Conservation (phyloP, 2,329 filamentous ascomycete species). For the Penicillium sp. region DNA sequence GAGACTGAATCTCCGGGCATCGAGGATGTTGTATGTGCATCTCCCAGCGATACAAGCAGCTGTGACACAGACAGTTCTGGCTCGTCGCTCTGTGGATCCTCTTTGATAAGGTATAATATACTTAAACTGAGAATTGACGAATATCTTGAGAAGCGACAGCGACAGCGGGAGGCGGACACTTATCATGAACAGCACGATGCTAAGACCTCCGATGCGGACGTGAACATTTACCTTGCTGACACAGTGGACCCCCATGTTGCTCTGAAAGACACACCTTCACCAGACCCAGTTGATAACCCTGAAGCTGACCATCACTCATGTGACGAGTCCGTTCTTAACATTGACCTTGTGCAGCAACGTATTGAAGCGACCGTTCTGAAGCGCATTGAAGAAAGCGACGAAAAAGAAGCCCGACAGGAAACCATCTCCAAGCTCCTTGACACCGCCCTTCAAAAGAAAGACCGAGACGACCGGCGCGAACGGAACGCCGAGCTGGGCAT, state of each 20-base stretch:
- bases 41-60: neutral
- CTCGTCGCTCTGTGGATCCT: neutral
- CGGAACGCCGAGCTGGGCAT: neutral
- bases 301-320: neutral
- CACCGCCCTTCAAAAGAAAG: conserved; percentile 1
- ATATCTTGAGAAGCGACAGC: neutral
- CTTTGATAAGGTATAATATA: neutral
- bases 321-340: neutral
- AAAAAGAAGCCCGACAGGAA: neutral
- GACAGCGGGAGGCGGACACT: neutral
- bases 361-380: conserved; percentile 6
- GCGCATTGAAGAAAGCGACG: conserved; percentile 2
- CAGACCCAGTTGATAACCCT: neutral
- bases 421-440: neutral
- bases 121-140: neutral
- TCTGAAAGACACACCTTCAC: neutral
- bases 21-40: neutral
- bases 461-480: neutral
- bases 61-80: neutral
- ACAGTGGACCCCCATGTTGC: neutral
- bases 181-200: neutral
- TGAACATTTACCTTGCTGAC: neutral
- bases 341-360: conserved; percentile 3
- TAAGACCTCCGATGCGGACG: neutral
- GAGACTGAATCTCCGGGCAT: neutral